These are phyloP conservation scores for Suillus brevipes DNA, from an alignment of 768 basidiomycete genomes.

Conservation along the genomic window DNA sequence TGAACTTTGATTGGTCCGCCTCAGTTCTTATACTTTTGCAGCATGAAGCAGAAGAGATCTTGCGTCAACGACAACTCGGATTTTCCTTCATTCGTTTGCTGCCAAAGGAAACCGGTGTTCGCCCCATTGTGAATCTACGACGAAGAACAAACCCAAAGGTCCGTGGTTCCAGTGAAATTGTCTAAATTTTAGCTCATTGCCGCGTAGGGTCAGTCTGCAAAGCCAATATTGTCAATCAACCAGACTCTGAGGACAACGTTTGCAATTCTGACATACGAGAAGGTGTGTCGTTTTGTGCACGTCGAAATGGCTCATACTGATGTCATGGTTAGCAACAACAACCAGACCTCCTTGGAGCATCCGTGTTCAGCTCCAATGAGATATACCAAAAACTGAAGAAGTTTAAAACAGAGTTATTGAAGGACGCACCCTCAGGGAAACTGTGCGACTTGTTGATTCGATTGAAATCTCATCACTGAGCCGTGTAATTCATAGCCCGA, in stretches of 20 bases:
- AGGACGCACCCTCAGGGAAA: constrained; percentile 39
- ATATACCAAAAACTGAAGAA: constrained; percentile 73
- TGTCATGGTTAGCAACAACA: constrained; percentile 52
- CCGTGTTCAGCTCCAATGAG: constrained; percentile 82
- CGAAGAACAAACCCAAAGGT: constrained; percentile 43
- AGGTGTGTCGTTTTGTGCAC: constrained; percentile 43
- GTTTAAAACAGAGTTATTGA: constrained; percentile 59
- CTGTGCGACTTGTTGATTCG: constrained; percentile 46
- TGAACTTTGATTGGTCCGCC: background rate
- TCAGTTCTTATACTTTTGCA: constrained; percentile 30
- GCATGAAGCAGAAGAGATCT: constrained; percentile 63
- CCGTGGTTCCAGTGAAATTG: background rate
- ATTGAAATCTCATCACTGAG: background rate
- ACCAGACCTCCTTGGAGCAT: constrained; percentile 69
- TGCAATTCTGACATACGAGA: constrained; percentile 85
- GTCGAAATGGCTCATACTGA: background rate
- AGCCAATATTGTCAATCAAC: constrained; percentile 71
- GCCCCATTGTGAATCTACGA: constrained; percentile 91
- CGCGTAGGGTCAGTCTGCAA: constrained; percentile 30
- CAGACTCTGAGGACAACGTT: constrained; percentile 83
- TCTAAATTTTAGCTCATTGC: background rate
- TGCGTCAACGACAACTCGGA: constrained; percentile 70
- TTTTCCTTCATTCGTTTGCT: constrained; percentile 86
- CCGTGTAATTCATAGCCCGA: constrained; percentile 54
- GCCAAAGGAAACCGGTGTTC: constrained; percentile 93